Evolutionary conservation across 2,329 filamentous ascomycete species (phyloP).

Genomic region (Verruconis gallopava): DNA sequence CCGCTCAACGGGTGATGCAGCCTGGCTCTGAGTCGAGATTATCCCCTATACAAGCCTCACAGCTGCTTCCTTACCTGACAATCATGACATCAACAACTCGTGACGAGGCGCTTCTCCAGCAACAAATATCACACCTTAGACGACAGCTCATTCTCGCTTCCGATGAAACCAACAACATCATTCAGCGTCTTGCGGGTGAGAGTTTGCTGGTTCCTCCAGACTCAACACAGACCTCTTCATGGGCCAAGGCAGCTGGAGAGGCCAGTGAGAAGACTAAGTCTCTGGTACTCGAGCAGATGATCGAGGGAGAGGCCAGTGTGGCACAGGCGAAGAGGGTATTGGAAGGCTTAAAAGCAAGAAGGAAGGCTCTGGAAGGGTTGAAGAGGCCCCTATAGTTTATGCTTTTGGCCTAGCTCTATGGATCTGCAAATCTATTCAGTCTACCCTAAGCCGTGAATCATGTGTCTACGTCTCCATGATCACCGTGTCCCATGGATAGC

Average conservation of each 20-base stretch:
- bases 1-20: no score
- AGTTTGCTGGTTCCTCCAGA: constrained; percentile 25
- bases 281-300: constrained; percentile 6
- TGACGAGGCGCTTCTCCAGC: constrained; percentile 21
- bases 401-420: no score
- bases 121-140: constrained; percentile 23
- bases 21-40: neutral
- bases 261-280: constrained; percentile 2
- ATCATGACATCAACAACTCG: constrained; percentile 16
- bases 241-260: constrained; percentile 12
- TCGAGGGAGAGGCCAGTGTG: constrained; percentile 8
- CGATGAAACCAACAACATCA: constrained; percentile 18
- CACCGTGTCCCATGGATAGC: no score
- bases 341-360: neutral
- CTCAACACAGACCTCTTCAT: constrained; percentile 6
- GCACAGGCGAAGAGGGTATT: constrained; percentile 5
- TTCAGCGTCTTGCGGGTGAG: constrained; percentile 24
- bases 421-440: no score
- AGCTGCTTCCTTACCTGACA: constrained; percentile 20
- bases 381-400: constrained; percentile 4
- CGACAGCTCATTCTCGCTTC: constrained; percentile 20
- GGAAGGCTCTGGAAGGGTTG: constrained; percentile 1
- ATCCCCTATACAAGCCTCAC: constrained; percentile 11
- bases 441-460: no score
- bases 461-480: no score